phyloP scores from a whole-genome alignment of 2,329 filamentous ascomycete species.

The Alternaria incomplexa region DNA sequence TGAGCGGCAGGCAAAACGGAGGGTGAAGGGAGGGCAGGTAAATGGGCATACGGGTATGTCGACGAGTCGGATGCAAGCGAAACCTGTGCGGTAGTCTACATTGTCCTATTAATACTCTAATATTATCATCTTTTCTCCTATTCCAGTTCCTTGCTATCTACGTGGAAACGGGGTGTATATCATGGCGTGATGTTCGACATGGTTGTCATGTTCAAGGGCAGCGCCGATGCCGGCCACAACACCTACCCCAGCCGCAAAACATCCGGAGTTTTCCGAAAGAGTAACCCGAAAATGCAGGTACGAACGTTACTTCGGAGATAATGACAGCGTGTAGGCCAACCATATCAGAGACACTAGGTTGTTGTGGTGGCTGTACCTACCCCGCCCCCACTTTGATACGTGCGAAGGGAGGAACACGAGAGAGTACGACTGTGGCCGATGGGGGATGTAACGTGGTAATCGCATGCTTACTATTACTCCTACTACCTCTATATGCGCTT shows the following conservation, averaged over 20 bases:
- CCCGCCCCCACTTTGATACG: constrained; percentile 10
- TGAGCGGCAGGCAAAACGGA: constrained; percentile 31
- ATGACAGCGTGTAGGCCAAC: not conserved
- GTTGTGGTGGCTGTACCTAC: not conserved
- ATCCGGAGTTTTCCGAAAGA: constrained; percentile 16
- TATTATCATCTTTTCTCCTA: too few relatives aligned
- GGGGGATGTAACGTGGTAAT: not conserved
- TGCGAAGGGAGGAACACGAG: not conserved
- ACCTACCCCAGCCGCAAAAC: too few relatives aligned
- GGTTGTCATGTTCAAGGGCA: not conserved
- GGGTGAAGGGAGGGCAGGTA: constrained; percentile 25
- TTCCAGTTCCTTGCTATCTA: too few relatives aligned
- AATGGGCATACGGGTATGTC: constrained; percentile 32
- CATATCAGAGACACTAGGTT: not conserved
- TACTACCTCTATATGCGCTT: not conserved
- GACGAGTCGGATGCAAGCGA: constrained; percentile 39
- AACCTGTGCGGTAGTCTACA: constrained; percentile 23
- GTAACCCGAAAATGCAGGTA: constrained; percentile 20
- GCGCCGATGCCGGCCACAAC: not conserved
- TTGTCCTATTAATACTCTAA: not conserved
- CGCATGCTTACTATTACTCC: not conserved
- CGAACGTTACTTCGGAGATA: not conserved
- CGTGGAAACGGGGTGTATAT: too few relatives aligned
- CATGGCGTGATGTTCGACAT: not conserved
- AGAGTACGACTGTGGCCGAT: not conserved